phyloP scores from a whole-genome alignment of 1,284 basidiomycete genomes.

The Sanghuangporus sanghuang region DNA sequence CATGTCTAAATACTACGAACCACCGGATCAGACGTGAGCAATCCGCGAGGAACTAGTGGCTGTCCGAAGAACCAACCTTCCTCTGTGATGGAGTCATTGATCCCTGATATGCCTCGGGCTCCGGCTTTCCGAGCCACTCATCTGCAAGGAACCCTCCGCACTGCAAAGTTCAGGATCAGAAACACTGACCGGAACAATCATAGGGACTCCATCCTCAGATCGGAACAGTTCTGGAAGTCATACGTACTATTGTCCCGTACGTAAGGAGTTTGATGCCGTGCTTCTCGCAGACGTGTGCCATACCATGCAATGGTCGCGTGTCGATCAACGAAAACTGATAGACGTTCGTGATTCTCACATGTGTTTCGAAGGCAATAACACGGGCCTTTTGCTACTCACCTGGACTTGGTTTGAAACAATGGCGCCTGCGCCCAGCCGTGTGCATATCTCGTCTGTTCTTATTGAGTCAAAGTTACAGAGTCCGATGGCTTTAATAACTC shows the following conservation, averaged over 20 bases:
- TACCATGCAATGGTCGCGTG: slow-evolving; percentile 67
- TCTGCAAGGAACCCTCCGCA: slow-evolving; percentile 80
- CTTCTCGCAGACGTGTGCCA: slow-evolving; percentile 70
- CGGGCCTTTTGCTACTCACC: slow-evolving; percentile 35
- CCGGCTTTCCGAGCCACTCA: slow-evolving; percentile 60
- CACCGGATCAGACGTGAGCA: neutral
- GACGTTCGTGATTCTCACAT: neutral
- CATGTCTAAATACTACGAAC: slow-evolving; percentile 69
- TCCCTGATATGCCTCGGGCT: slow-evolving; percentile 67
- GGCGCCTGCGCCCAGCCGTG: slow-evolving; percentile 55
- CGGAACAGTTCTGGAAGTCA: slow-evolving; percentile 2
- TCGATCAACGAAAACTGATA: slow-evolving; percentile 77
- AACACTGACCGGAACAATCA: slow-evolving; percentile 13
- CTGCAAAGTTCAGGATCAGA: slow-evolving; percentile 31
- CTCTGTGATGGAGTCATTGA: slow-evolving; percentile 71
- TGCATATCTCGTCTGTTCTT: slow-evolving; percentile 74
- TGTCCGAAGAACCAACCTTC: slow-evolving; percentile 44
- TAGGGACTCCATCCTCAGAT: neutral
- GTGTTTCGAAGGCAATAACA: neutral
- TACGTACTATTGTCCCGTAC: slow-evolving; percentile 70
- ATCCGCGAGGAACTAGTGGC: neutral
- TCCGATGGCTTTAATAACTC: slow-evolving; percentile 61
- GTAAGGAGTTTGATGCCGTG: slow-evolving; percentile 72
- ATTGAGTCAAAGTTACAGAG: slow-evolving; percentile 78
- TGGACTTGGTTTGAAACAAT: slow-evolving; percentile 82